Percentiles rank a stretch among this genome's conserved stretches.
phyloP scores from a whole-genome alignment of 805 yeast species.

The Teunomyces barrocoloradensis region DNA sequence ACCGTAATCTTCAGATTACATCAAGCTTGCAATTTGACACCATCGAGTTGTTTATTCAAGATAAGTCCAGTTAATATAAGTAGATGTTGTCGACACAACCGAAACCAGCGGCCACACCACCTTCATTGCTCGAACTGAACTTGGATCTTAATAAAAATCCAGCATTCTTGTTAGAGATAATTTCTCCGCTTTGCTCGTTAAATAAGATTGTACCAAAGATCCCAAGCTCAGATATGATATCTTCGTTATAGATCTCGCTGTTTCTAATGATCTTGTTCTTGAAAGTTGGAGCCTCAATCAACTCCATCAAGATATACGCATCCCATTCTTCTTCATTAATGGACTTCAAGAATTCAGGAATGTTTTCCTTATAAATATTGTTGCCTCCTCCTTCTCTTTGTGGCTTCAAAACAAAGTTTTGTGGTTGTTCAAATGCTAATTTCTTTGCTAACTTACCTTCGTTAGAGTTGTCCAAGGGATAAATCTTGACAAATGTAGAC shows the following conservation, averaged over 20 bases:
- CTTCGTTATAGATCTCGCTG: conserved; percentile 61
- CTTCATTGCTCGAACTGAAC: conserved; percentile 84
- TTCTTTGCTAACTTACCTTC: conserved; percentile 61
- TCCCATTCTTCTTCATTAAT: conserved; percentile 75
- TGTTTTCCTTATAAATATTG: conserved; percentile 83
- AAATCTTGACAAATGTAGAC: conserved; percentile 78
- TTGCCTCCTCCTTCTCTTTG: conserved; percentile 99
- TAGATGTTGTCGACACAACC: conserved; percentile 91
- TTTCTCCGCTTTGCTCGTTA: conserved; percentile 57
- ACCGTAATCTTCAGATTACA: background rate
- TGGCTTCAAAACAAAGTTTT: conserved; percentile 83
- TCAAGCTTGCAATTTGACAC: background rate
- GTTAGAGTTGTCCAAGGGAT: conserved; percentile 75
- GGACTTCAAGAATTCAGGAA: conserved; percentile 64
- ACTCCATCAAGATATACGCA: conserved; percentile 90
- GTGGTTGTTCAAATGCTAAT: conserved; percentile 66
- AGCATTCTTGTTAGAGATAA: conserved; percentile 61
- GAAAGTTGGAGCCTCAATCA: conserved; percentile 73
- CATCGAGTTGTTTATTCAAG: background rate
- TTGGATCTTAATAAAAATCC: conserved; percentile 91
- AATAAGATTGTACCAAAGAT: conserved; percentile 81
- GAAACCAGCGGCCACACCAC: conserved; percentile 99
- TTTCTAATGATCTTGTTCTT: conserved; percentile 70
- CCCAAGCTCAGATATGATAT: conserved; percentile 87
- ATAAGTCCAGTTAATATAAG: conserved; percentile 32